Percentiles rank a stretch among this genome's conserved stretches.
Evolutionary conservation across 345 rosid genomes (phyloP).

Genomic region (Moringa oleifera): DNA sequence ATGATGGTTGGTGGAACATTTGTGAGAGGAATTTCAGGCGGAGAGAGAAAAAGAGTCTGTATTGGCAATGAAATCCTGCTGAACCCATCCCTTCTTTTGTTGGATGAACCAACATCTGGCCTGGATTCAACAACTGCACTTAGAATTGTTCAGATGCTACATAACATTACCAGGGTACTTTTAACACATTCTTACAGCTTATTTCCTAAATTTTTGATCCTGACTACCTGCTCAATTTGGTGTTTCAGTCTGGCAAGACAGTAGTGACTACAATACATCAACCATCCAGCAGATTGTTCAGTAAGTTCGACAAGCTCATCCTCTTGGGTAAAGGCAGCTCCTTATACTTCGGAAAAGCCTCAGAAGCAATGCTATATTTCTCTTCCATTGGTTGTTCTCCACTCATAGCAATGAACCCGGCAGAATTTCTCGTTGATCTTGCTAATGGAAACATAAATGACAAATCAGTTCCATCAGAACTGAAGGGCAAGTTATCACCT

Average conservation of each 20-base stretch:
- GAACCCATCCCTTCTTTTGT: conserved; percentile 25
- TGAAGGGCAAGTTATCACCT: conserved; percentile 10
- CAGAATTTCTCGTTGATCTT: conserved; percentile 31
- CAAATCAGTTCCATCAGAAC: conserved; percentile 22
- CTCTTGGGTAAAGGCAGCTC: conserved; percentile 21
- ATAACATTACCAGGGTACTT: conserved; percentile 19
- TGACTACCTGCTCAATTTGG: not conserved
- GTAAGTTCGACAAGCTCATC: conserved; percentile 27
- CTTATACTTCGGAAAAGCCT: conserved; percentile 27
- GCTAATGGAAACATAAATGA: conserved; percentile 29
- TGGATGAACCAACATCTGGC: conserved; percentile 34
- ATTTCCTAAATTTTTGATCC: not conserved
- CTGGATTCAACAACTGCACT: conserved; percentile 25
- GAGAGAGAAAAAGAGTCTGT: conserved; percentile 31
- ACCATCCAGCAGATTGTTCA: conserved; percentile 29
- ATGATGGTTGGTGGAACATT: conserved; percentile 20
- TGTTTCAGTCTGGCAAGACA: conserved; percentile 16
- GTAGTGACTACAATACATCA: conserved; percentile 35
- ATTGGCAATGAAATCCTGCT: conserved; percentile 31
- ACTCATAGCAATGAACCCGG: conserved; percentile 29
- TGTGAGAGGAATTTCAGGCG: conserved; percentile 31
- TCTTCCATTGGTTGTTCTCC: conserved; percentile 31
- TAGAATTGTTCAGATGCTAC: conserved; percentile 20
- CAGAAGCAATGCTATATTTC: conserved; percentile 28
- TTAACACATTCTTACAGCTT: not conserved